These are phyloP conservation scores for Scopulariopsis brevicaulis DNA, from an alignment of 2,329 filamentous ascomycete species.

Conservation along the genomic window DNA sequence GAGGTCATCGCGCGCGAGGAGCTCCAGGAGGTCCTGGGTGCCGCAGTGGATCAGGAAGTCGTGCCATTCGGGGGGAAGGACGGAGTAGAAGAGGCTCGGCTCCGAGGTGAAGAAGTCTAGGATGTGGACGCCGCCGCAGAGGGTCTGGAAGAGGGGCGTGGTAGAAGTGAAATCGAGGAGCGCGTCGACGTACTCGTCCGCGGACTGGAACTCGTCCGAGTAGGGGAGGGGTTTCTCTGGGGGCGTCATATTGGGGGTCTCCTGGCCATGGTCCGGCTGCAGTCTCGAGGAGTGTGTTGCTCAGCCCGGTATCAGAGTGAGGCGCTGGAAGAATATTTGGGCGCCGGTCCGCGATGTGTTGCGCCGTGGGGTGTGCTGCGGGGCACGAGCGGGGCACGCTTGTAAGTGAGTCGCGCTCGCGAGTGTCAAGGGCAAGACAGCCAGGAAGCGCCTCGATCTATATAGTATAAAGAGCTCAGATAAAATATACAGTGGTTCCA, in stretches of 20 bases:
- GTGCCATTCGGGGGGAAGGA: slow-evolving; percentile 74
- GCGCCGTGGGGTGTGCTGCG: too few relatives aligned
- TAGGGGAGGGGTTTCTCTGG: slow-evolving; percentile 53
- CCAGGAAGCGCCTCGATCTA: too few relatives aligned
- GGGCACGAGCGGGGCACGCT: too few relatives aligned
- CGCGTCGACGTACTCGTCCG: slow-evolving; percentile 68
- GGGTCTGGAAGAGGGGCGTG: slow-evolving; percentile 66
- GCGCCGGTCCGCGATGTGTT: too few relatives aligned
- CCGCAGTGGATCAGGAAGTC: slow-evolving; percentile 60
- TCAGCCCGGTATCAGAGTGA: neutral
- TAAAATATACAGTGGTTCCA: too few relatives aligned
- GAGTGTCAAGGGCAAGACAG: too few relatives aligned
- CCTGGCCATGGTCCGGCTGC: neutral
- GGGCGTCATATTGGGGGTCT: slow-evolving; percentile 23
- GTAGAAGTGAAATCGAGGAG: slow-evolving; percentile 67
- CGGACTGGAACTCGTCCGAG: slow-evolving; percentile 53
- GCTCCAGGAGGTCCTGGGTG: slow-evolving; percentile 65
- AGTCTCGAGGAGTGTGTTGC: neutral
- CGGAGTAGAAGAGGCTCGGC: slow-evolving; percentile 67
- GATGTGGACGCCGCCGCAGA: slow-evolving; percentile 97
- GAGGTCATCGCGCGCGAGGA: slow-evolving; percentile 71
- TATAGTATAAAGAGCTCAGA: too few relatives aligned
- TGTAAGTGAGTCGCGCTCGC: too few relatives aligned
- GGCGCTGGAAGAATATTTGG: too few relatives aligned
- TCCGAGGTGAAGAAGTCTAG: slow-evolving; percentile 88